Base-by-base conservation (phyloP, 2,329 filamentous ascomycete genomes). In the Beauveria varroae region DNA sequence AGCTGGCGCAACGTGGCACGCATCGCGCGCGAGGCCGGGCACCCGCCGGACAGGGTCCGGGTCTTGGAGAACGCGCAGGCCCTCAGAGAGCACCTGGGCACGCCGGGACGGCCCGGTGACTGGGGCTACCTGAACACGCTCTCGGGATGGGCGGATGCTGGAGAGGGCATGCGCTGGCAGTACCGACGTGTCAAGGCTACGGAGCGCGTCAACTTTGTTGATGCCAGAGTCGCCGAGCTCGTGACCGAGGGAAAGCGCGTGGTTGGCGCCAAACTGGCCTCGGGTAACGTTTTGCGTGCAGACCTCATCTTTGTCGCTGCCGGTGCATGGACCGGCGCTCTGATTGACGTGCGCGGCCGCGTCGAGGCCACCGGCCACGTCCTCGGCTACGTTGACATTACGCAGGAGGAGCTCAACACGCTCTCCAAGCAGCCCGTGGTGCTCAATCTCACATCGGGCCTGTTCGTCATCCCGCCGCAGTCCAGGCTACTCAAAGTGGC, bases 71-170 rank as follows among this genome's bases (percentile, higher is more conserved):
- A 71, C 34, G 67, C 70, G 12, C 70, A 74, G 30, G 77, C 76
- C 24, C 77, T 88, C 58, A 73, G 74, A 44, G 69, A 70, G 5
- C 74, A 71, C 7, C 70, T 83, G 34, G 76, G 77, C 12, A 82
- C 78, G 0, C 76, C 78, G 8, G 82, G 80, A 47, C 73, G 75
- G 62, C 80, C 79, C 34, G 90, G 85, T 16, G 81, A 79, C 64
- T 86, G 79, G 79, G 90, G 88, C 24, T 96, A 93, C 73, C 74
- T 89, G 59, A 96, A 96, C 72, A 79, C 80, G 58, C 78, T 81
- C 30, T 88, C 86, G 44, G 91, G 91, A 6, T 96, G 91, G 91
- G 90, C 88, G 2, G 83, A 96, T 70, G 90, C 91, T 0, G 87
- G 86, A 64, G 82, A 80, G 51, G 84, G 81, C 16, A 90, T 93